Evolutionary conservation across 2,329 filamentous ascomycete genomes (phyloP).

Genomic region (Cercospora janseana): DNA sequence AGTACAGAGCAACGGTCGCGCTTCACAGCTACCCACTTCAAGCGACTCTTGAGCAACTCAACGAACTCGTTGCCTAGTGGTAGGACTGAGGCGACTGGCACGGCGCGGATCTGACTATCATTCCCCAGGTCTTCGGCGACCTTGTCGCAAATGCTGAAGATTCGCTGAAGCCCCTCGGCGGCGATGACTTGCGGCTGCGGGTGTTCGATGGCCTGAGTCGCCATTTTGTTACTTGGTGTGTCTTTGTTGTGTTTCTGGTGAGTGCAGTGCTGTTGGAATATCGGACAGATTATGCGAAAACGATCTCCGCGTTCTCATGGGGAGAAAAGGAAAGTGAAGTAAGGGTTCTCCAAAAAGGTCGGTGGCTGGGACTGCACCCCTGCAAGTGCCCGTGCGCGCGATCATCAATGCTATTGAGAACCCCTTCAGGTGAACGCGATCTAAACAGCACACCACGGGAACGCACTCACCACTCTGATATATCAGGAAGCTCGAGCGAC

Average conservation of each 20-base stretch:
- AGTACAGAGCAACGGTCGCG: not conserved
- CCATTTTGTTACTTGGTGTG: conserved; percentile 21
- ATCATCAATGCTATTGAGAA: conserved; percentile 8
- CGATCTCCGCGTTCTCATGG: not conserved
- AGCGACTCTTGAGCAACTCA: conserved; percentile 7
- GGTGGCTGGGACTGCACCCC: conserved; percentile 9
- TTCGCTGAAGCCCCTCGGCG: conserved; percentile 14
- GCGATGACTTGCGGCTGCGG: not conserved
- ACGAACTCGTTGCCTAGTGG: conserved; percentile 9
- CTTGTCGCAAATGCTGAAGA: conserved; percentile 16
- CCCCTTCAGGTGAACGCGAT: not conserved
- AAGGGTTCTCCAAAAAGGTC: not conserved
- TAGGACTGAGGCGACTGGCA: conserved; percentile 9
- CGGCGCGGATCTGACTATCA: conserved; percentile 4
- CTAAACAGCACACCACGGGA: conserved; percentile 14
- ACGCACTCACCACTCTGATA: not conserved
- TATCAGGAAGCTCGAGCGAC: not conserved
- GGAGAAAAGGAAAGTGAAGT: not conserved
- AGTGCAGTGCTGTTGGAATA: conserved; percentile 5
- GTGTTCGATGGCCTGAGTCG: conserved; percentile 19
- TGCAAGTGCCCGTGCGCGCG: conserved; percentile 8
- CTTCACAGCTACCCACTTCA: not conserved
- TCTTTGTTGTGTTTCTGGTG: conserved; percentile 8
- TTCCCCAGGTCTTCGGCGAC: conserved; percentile 5
- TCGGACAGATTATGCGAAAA: conserved; percentile 1